Evolutionary conservation across 1,284 basidiomycete species (phyloP).

Genomic region (Cryptococcus sp.): DNA sequence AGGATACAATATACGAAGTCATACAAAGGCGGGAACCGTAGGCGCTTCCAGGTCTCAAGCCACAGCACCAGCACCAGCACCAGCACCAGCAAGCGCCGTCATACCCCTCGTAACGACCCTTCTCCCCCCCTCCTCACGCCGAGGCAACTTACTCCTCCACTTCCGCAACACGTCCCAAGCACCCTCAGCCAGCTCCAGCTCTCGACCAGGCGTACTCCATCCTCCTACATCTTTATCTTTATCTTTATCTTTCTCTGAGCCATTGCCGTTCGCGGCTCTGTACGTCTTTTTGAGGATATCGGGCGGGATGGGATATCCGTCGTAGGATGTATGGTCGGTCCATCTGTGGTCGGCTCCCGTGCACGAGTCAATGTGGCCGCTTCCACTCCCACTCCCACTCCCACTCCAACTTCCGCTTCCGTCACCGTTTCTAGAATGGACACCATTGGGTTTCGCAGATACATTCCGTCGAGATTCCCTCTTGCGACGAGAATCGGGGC

Average conservation of each 20-base stretch:
- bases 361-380: neutral
- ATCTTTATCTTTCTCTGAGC: too few relatives aligned
- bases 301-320: slow-evolving; percentile 9
- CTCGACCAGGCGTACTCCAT: slow-evolving; percentile 10
- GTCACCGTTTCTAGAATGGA: neutral
- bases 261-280: neutral
- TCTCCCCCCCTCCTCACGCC: slow-evolving; percentile 4
- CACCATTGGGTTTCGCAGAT: neutral
- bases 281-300: slow-evolving; percentile 12
- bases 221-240: neutral
- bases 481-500: too few relatives aligned
- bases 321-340: slow-evolving; percentile 12
- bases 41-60: too few relatives aligned
- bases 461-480: neutral
- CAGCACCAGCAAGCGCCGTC: neutral
- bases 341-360: slow-evolving; percentile 8
- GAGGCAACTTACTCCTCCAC: slow-evolving; percentile 13
- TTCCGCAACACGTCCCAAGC: slow-evolving; percentile 12
- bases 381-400: neutral
- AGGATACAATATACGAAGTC: neutral
- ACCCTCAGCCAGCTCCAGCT: slow-evolving; percentile 5
- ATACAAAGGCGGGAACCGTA: too few relatives aligned
- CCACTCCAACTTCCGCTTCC: neutral
- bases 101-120: slow-evolving; percentile 12
- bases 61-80: too few relatives aligned